Evolutionary conservation across 352 stramenopile genomes (phyloP), one percentile per base, ranked within the genome.

Genomic region (Globisporangium cederbergense): DNA sequence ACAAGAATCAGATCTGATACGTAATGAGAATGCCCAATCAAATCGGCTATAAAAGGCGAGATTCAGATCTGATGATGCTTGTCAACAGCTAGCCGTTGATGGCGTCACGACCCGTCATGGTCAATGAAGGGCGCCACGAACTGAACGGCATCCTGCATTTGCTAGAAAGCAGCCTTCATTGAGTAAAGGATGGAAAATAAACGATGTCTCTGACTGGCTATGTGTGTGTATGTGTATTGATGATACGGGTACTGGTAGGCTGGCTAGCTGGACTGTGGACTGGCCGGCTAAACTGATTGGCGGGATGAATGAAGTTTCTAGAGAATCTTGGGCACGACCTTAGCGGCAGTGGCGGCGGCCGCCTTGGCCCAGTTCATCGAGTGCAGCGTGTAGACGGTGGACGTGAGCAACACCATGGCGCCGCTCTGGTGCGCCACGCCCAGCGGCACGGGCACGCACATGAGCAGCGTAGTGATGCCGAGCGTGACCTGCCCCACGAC

Each of bases 401-500:
- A 95, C 3, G 93, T 94, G 68, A 99, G 81, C 28, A 99, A 78
- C 47, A 93, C 93, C 62, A 99, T 92, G 60, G 96, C 97, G 63
- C 97, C 97, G 52, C 96, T 88, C 73, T 99, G 98, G 81, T 99
- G 98, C 49, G 89, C 88, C 13, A 98, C 87, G 18, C 94, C 98
- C 7, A 99, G 84, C 38, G 81, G 81, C 32, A 99, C 88, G 0
- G 98, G 98, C 60, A 99, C 97, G 76, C 97, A 98, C 67, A 92
- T 92, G 60, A 99, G 76, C 60, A 99, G 77, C 58, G 98, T 99
- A 2, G 90, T 92, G 68, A 99, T 98, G 50, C 98, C 98, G n/a
- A 99, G 81, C 28, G 81, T 68, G 38, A 98, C 96, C 53, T 96
- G 87, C 43, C 82, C 81, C n/a, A 69, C 65, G 9, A 85, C 82